These are phyloP conservation scores for Sporobolomyces pararoseus DNA, from an alignment of 768 basidiomycete genomes.

Conservation along the genomic window DNA sequence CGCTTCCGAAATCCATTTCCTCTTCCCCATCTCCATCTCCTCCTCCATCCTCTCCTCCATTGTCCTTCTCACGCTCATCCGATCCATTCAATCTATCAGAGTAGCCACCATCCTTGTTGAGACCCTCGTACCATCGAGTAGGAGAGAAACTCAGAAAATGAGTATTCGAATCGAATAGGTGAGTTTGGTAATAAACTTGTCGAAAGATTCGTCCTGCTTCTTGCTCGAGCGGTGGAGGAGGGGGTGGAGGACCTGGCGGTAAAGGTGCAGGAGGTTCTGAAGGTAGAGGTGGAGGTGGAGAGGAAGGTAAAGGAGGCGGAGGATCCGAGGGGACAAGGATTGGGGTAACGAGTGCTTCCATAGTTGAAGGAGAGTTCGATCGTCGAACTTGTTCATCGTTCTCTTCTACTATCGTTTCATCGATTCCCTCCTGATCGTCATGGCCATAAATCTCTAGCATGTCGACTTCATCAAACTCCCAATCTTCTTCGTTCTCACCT, in stretches of 20 bases:
- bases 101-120: constrained; percentile 10
- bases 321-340: not conserved
- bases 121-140: constrained; percentile 8
- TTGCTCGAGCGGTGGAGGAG: not conserved
- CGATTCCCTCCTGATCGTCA: not conserved
- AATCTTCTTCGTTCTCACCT: not conserved
- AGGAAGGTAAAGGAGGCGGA: not conserved
- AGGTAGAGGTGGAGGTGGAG: not conserved
- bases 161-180: constrained; percentile 15
- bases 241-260: not conserved
- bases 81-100: no score
- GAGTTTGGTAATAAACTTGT: constrained; percentile 17
- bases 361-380: no score
- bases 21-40: constrained; percentile 1
- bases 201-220: constrained; percentile 5
- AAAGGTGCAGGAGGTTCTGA: not conserved
- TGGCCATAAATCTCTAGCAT: constrained; percentile 4
- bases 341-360: not conserved
- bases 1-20: constrained; percentile 30
- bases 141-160: constrained; percentile 27
- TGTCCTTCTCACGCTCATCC: not conserved
- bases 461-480: constrained; percentile 12
- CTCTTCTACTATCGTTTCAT: not conserved
- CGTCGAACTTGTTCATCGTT: no score
- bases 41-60: not conserved